Evolutionary conservation across 257 asterid species (phyloP).

Genomic region (Coffea canephora): DNA sequence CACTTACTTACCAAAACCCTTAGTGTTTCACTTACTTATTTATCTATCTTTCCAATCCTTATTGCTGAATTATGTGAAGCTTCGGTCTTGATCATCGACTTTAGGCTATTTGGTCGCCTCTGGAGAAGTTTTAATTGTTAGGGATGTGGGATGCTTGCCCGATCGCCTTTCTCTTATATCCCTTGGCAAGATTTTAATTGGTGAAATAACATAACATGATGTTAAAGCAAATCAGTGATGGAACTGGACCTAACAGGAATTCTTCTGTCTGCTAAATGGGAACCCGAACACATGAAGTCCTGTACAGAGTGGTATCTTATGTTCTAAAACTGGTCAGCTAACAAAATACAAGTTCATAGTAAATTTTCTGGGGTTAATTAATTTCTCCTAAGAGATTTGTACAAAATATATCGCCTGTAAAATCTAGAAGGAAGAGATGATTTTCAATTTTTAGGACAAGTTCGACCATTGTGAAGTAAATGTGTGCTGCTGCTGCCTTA

Average conservation of each 20-base stretch:
- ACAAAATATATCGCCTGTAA: neutral
- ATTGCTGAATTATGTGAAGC: too few relatives aligned
- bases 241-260: slow-evolving; percentile 5
- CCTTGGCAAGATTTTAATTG: neutral
- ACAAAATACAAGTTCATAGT: neutral
- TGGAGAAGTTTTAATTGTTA: neutral
- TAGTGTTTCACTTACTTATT: too few relatives aligned
- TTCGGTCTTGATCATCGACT: neutral
- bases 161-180: neutral
- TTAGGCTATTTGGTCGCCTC: neutral
- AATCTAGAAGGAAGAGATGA: neutral
- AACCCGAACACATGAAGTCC: neutral
- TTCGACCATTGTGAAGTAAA: neutral
- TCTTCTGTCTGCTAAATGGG: neutral
- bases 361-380: neutral
- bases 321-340: too few relatives aligned
- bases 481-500: neutral
- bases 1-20: too few relatives aligned
- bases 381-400: neutral
- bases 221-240: neutral
- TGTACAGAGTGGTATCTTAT: neutral
- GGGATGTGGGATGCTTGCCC: neutral
- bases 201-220: neutral
- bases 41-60: too few relatives aligned
- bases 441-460: neutral